phyloP scores from a whole-genome alignment of 345 rosid species.

The Melaleuca alternifolia region DNA sequence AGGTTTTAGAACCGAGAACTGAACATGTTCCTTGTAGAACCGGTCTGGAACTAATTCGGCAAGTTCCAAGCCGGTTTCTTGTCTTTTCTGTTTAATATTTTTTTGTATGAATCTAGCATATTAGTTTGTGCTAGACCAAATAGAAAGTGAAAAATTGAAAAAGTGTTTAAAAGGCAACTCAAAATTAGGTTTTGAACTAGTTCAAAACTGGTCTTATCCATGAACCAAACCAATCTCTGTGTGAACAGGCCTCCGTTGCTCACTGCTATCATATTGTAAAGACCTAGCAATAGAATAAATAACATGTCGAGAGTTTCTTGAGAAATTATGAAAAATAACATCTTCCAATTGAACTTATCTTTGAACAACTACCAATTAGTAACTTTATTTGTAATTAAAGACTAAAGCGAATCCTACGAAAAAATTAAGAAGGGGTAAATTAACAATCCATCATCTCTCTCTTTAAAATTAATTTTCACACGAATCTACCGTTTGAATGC shows the following conservation, averaged over 20 bases:
- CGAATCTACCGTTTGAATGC: not conserved
- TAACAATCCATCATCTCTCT: not conserved
- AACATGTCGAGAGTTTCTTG: not conserved
- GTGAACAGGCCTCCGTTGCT: not conserved
- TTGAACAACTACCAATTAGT: not conserved
- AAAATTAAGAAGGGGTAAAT: not conserved
- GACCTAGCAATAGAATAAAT: not conserved
- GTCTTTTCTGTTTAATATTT: not conserved
- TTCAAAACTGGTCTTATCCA: not conserved
- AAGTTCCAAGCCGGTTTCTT: not conserved
- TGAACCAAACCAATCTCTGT: accelerated
- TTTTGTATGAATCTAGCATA: not conserved
- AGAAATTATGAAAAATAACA: not conserved
- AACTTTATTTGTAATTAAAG: not conserved
- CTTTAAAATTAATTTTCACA: not conserved
- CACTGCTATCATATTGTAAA: not conserved
- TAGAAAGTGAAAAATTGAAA: not conserved
- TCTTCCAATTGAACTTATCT: not conserved
- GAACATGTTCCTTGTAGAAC: not conserved
- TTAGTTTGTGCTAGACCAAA: not conserved
- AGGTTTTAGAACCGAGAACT: not conserved
- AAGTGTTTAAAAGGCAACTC: not conserved
- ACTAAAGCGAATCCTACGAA: not conserved
- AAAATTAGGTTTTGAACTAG: not conserved
- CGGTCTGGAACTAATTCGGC: not conserved